phyloP scores from a whole-genome alignment of 257 asterid species.

The Rauvolfia tetraphylla region DNA sequence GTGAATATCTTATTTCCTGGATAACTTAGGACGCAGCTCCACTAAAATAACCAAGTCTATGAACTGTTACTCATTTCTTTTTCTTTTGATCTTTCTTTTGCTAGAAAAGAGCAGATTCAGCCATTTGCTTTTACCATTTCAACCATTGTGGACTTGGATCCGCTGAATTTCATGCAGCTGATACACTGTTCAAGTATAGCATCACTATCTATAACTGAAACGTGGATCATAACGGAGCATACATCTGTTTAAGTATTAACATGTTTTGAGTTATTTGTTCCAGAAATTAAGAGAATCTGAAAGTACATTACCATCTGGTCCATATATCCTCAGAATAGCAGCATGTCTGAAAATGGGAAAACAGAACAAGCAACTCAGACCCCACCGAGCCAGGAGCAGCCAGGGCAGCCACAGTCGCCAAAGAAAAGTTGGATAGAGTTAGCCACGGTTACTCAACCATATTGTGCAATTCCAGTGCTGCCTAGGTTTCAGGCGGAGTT shows the following conservation, averaged over 20 bases:
- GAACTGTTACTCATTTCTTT: neutral
- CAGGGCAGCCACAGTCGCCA: neutral
- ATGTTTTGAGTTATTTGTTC: neutral
- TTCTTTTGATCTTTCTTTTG: neutral
- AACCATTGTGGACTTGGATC: neutral
- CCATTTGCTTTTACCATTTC: too few relatives aligned
- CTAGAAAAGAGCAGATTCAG: neutral
- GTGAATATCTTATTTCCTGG: too few relatives aligned
- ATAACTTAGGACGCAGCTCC: too few relatives aligned
- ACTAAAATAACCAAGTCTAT: too few relatives aligned
- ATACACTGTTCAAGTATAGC: neutral
- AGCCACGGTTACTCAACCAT: conserved; percentile 6
- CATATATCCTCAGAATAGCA: neutral
- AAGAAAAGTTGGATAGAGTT: conserved; percentile 13
- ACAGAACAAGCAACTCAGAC: too few relatives aligned
- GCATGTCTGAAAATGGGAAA: conserved; percentile 1
- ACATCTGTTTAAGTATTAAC: neutral
- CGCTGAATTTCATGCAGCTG: too few relatives aligned
- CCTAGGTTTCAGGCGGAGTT: conserved; percentile 28
- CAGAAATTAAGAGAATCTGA: neutral
- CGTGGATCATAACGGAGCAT: neutral
- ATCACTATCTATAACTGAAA: neutral
- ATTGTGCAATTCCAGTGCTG: conserved; percentile 17
- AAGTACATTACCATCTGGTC: neutral
- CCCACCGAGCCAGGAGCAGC: neutral